A percentile compares a stretch with the other conserved stretches of the same genome.
Evolutionary conservation across 2,329 filamentous ascomycete species (phyloP).

Genomic region (Coniochaeta sp.): DNA sequence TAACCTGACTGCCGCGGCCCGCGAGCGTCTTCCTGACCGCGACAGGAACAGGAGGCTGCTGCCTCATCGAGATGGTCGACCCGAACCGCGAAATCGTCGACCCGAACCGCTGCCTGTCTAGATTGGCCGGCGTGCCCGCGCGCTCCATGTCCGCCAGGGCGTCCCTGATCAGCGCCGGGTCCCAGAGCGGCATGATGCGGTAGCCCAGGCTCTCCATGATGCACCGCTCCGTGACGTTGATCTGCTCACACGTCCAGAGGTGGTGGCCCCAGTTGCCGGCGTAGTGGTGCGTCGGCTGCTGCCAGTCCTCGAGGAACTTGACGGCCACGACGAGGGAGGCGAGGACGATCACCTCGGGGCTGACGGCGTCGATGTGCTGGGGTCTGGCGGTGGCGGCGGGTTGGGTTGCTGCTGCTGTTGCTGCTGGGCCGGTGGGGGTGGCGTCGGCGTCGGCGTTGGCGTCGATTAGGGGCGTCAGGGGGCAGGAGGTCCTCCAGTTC

Average conservation of each 20-base stretch:
- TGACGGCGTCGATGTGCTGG: conserved; percentile 53
- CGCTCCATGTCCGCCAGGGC: conserved; percentile 59
- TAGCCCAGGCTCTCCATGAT: conserved; percentile 60
- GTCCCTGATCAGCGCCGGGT: conserved; percentile 48
- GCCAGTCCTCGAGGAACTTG: conserved; percentile 58
- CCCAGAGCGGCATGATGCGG: conserved; percentile 54
- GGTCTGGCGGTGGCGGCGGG: conserved; percentile 22
- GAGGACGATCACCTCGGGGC: conserved; percentile 57
- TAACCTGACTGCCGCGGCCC: conserved; percentile 31
- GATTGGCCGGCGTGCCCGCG: conserved; percentile 29
- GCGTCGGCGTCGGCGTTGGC: conserved; percentile 34
- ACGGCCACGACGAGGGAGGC: conserved; percentile 55
- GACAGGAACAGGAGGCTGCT: conserved; percentile 10
- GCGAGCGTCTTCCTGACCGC: conserved; percentile 14
- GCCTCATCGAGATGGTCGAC: conserved; percentile 8
- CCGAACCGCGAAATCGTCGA: no score
- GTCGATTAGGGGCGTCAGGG: conserved; percentile 30
- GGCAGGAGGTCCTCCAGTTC: conserved; percentile 54
- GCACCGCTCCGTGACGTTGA: conserved; percentile 57
- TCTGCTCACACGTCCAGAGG: conserved; percentile 53
- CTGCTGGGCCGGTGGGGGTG: conserved; percentile 30
- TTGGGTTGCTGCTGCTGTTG: conserved; percentile 18
- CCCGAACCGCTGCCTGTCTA: conserved; percentile 9
- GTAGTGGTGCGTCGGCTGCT: conserved; percentile 47
- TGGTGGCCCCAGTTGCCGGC: conserved; percentile 44